Base-by-base conservation (phyloP, 1,284 basidiomycete genomes). In the Ganoderma boninense region DNA sequence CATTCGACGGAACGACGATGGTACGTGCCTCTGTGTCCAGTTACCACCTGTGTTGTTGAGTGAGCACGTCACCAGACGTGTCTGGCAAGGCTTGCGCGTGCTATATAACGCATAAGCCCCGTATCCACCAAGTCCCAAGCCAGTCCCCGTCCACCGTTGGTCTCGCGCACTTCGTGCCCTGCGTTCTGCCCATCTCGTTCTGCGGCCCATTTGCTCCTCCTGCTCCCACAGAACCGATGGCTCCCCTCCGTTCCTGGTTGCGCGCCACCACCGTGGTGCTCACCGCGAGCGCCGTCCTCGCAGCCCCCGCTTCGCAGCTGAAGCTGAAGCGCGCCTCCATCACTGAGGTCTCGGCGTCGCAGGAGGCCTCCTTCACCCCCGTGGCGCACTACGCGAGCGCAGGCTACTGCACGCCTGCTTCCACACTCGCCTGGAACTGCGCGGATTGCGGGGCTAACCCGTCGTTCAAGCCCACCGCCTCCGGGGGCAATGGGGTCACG, bases 321-420 rank as follows among this genome's bases (percentile, higher is more conserved):
- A 67, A 73, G 43, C 44, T 23, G n/a, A 67, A 66, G 10, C 69
- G 77, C 8, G 75, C 77, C 69, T 71, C 76, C 62, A 86, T 87
- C 66, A 82, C 83, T 0, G 69, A 84, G 0, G 78, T 90, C 54
- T 79, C 81, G 11, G 62, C 80, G 2, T 56, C 82, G 10, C 80
- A 88, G 73, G 83, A 91, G 59, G 71, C 80, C 2, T 65, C 82
- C 2, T 91, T 85, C 80, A 86, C 79, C 61, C 85, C 89, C 0
- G 92, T 85, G 77, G 85, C 87, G 0, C 82, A 80, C 76, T 91
- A 86, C 74, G 89, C 90, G 2, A 84, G 84, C 64, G 82, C 89
- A 1, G 88, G 84, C 1, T 89, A 89, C 76, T 92, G 91, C 73
- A 10, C 76, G 4, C 79, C 88, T 0, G 73, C 81, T 0, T 69